These are phyloP conservation scores for Ceratocystis cubensis DNA, from an alignment of 2,329 filamentous ascomycete genomes.

Conservation along the genomic window DNA sequence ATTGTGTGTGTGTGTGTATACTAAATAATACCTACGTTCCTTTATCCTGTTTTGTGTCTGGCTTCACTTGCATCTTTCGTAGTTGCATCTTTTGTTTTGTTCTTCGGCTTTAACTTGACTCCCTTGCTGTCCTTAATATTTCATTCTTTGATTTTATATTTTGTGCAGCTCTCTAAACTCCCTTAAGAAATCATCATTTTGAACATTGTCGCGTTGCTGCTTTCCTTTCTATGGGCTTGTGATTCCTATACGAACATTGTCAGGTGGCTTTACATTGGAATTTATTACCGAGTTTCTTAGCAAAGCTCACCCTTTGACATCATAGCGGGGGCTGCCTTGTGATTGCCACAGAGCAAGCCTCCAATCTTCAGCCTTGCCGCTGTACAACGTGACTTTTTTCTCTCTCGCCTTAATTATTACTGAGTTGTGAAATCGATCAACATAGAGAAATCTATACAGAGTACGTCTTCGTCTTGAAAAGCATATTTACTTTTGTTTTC, in stretches of 20 bases:
- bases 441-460: background rate
- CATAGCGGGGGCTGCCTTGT: constrained; percentile 18
- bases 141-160: background rate
- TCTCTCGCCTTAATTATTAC: background rate
- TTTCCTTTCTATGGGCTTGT: too few relatives aligned
- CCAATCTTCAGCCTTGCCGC: constrained; percentile 10
- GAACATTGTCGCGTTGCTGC: background rate
- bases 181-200: background rate
- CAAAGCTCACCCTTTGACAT: constrained; percentile 17
- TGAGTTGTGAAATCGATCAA: background rate
- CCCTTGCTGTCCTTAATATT: background rate
- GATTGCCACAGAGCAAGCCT: constrained; percentile 5
- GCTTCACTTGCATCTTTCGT: background rate
- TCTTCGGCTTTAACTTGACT: too few relatives aligned
- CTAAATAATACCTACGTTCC: too few relatives aligned
- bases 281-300: background rate
- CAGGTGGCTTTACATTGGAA: background rate
- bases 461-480: background rate
- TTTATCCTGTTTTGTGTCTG: too few relatives aligned
- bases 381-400: background rate
- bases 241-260: background rate
- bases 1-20: too few relatives aligned
- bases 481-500: background rate
- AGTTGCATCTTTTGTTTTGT: background rate
- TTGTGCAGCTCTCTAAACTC: background rate